Percentiles rank a stretch among this genome's conserved stretches.
phyloP scores from a whole-genome alignment of 192 early-diverging fungal species.

The Glomus cerebriforme region DNA sequence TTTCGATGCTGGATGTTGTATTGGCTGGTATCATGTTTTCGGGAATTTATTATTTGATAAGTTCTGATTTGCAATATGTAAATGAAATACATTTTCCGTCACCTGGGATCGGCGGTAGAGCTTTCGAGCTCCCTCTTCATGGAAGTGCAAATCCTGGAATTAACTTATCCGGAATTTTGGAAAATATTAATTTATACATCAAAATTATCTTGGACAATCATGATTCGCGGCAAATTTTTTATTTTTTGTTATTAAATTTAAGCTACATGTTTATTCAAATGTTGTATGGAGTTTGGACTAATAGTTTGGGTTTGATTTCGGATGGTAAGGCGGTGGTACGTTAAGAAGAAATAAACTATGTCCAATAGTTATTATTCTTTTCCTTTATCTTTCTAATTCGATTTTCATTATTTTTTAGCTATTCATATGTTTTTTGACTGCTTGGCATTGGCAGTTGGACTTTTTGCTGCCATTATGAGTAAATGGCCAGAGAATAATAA shows the following conservation, averaged over 20 bases:
- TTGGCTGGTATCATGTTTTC: slow-evolving; percentile 40
- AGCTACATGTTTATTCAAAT: slow-evolving; percentile 92
- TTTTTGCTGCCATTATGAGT: slow-evolving; percentile 86
- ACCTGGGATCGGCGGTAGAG: slow-evolving; percentile 35
- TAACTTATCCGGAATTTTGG: slow-evolving; percentile 27
- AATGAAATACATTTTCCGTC: slow-evolving; percentile 40
- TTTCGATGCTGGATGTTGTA: slow-evolving; percentile 40
- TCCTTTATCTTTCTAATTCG: not conserved
- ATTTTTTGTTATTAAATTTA: slow-evolving; percentile 90
- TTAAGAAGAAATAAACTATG: not conserved
- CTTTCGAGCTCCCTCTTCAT: slow-evolving; percentile 43
- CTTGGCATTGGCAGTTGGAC: slow-evolving; percentile 82
- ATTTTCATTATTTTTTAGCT: slow-evolving; percentile 49
- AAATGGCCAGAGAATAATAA: slow-evolving; percentile 86
- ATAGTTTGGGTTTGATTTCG: slow-evolving; percentile 87
- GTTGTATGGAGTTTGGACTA: slow-evolving; percentile 75
- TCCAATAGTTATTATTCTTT: not conserved
- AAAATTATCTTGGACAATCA: slow-evolving; percentile 62
- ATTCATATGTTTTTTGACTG: slow-evolving; percentile 99
- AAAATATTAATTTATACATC: slow-evolving; percentile 40
- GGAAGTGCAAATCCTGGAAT: slow-evolving; percentile 18
- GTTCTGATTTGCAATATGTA: slow-evolving; percentile 30
- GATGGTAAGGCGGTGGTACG: slow-evolving; percentile 57
- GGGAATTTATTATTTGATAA: slow-evolving; percentile 42
- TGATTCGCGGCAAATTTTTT: slow-evolving; percentile 90